Evolutionary conservation across 2,329 filamentous ascomycete species (phyloP).

Genomic region (Alternaria brassicae): DNA sequence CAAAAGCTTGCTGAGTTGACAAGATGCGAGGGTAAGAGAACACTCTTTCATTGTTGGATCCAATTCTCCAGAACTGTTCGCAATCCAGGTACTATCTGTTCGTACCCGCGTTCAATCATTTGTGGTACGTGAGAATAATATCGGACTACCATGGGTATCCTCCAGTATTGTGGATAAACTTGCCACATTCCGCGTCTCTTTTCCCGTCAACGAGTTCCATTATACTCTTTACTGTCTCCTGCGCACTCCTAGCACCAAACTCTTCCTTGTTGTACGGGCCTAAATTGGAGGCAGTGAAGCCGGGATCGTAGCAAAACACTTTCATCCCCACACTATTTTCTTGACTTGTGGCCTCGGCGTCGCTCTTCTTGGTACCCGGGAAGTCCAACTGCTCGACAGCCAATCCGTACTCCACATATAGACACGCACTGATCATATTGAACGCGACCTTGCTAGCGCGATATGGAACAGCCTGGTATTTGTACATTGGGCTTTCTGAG

Average conservation of each 20-base stretch:
- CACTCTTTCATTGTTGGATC: neutral
- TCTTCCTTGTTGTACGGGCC: constrained; percentile 42
- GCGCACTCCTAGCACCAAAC: constrained; percentile 46
- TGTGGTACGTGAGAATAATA: accelerated
- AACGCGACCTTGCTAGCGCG: constrained; percentile 50
- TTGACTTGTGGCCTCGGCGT: constrained; percentile 11
- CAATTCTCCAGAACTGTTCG: neutral
- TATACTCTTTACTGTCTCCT: constrained; percentile 43
- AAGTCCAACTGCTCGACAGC: constrained; percentile 18
- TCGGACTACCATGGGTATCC: constrained; percentile 41
- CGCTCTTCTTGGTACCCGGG: neutral
- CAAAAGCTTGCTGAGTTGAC: neutral
- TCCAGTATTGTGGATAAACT: constrained; percentile 43
- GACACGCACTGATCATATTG: constrained; percentile 49
- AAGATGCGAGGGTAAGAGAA: neutral
- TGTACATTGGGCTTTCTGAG: constrained; percentile 35
- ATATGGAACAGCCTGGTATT: constrained; percentile 39
- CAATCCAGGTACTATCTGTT: neutral
- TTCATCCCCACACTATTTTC: constrained; percentile 33
- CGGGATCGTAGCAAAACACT: constrained; percentile 51
- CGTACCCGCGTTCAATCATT: neutral
- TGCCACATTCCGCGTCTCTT: constrained; percentile 44
- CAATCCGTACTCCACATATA: constrained; percentile 40
- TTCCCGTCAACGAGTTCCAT: constrained; percentile 49
- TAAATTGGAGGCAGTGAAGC: constrained; percentile 49